phyloP scores from a whole-genome alignment of 192 early-diverging fungal genomes.

The Coemansia pectinata region DNA sequence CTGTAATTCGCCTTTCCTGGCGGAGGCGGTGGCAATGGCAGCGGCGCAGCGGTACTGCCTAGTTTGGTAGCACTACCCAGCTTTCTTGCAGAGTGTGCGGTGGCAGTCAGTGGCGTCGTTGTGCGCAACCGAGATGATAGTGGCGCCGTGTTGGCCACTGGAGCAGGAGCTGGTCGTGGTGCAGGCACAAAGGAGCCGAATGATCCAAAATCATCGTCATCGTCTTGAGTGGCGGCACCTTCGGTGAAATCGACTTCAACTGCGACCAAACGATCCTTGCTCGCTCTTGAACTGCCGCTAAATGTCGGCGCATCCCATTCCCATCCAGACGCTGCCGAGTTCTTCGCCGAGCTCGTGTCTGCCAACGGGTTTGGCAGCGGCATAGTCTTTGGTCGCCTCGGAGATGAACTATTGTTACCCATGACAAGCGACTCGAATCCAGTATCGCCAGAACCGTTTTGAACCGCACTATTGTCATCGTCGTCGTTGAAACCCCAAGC shows the following conservation, averaged over 20 bases:
- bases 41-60: not conserved
- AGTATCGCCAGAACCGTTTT: not conserved
- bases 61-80: slow-evolving; percentile 11
- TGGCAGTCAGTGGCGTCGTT: not conserved
- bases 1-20: not conserved
- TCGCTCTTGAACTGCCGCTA: not conserved
- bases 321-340: slow-evolving; percentile 11
- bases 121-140: slow-evolving; percentile 18
- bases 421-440: slow-evolving; percentile 15
- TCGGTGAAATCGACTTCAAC: slow-evolving; percentile 19
- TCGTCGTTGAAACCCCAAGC: not conserved
- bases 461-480: not conserved
- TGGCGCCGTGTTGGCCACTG: not conserved
- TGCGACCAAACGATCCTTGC: not conserved
- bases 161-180: not conserved
- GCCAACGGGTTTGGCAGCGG: slow-evolving; percentile 22
- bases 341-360: too few relatives aligned
- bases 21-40: slow-evolving; percentile 8
- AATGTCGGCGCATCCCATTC: slow-evolving; percentile 42
- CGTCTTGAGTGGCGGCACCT: not conserved
- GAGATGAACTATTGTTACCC: not conserved
- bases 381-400: not conserved
- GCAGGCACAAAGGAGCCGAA: slow-evolving; percentile 21
- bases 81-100: not conserved
- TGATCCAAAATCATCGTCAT: slow-evolving; percentile 29